phyloP scores from a whole-genome alignment of 139 green algal species.

The Diplosphaera chodatii region DNA sequence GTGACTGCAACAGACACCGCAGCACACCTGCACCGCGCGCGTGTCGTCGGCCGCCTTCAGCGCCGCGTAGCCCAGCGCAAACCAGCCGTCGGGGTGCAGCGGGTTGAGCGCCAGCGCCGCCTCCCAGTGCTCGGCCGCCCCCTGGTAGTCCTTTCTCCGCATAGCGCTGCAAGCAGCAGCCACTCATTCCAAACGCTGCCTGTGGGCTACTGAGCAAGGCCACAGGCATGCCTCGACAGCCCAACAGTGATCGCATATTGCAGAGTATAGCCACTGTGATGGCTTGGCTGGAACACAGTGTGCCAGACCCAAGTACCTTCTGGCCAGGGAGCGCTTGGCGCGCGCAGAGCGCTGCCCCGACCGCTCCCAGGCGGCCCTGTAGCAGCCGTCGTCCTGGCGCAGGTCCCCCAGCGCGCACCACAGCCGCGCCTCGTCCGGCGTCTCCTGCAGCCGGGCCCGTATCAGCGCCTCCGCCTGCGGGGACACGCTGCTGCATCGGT shows the following conservation, averaged over 20 bases:
- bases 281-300: too few species aligned
- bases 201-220: too few species aligned
- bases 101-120: constrained; percentile 76
- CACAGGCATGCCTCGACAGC: too few species aligned
- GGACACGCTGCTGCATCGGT: too few species aligned
- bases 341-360: constrained; percentile 52
- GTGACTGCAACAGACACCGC: too few species aligned
- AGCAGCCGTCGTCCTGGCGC: constrained; percentile 58
- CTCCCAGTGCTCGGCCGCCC: constrained; percentile 60
- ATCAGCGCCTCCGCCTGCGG: too few species aligned
- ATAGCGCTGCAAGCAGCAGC: constrained; percentile 11
- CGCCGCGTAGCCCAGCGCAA: constrained; percentile 72
- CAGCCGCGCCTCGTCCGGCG: constrained; percentile 69
- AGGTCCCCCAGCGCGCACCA: constrained; percentile 88
- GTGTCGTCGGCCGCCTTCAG: constrained; percentile 46
- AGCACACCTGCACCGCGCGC: constrained; percentile 26
- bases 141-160: constrained; percentile 34
- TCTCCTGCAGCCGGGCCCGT: constrained; percentile 26
- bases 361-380: constrained; percentile 70
- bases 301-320: too few species aligned
- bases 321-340: constrained; percentile 69
- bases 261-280: too few species aligned
- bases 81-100: constrained; percentile 83
- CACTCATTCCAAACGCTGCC: too few species aligned
- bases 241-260: too few species aligned